Evolutionary conservation across 2,329 filamentous ascomycete species (phyloP), one percentile per base, ranked within the genome.

Genomic region (Cadophora sp.): DNA sequence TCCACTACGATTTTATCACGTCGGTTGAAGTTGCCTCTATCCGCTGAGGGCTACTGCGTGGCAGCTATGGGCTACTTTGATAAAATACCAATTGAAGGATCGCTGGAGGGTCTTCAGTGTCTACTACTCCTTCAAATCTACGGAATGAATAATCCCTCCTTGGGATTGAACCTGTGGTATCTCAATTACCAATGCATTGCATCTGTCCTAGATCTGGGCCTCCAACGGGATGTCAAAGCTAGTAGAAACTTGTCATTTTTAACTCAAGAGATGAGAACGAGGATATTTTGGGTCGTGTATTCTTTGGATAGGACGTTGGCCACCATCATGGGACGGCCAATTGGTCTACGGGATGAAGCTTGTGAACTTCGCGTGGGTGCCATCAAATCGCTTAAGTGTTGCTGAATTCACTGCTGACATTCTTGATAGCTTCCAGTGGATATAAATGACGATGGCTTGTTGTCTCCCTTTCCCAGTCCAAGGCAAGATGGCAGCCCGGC

Each of bases 291-390:
- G 85, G 81, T 83, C 0, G 81, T 84, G 3, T 84, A 84, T 30
- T 82, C 78, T 0, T 77, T 87, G 4, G 84, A 87, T 65, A 79
- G 85, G 16, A 81, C 79, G 0, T 78, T 87, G 41, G 82, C 82
- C 2, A 87, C 84, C 0, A 86, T 85, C 76, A 84, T 87, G 83
- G 85, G 85, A 0, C 78, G 85, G 0, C 85, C 85, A 0, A 84
- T 87, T 60, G 84, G 84, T 0, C 71, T 87, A 1, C 77, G 84
- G 55, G 85, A 87, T 55, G 85, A 87, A 68, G 84, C 83, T 0
- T 85, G 84, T 48, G 84, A 86, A 18, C 75, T 85, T 18, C 75
- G 83, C 43, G 83, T 85, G 69, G 72, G 78, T 65, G 7, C 20
- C 14, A 36, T 18, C 11, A 4, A 39, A 6, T 39, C 33, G 18